phyloP scores from a whole-genome alignment of 148 eudicot genomes.

The Rhododendron williamsianum region DNA sequence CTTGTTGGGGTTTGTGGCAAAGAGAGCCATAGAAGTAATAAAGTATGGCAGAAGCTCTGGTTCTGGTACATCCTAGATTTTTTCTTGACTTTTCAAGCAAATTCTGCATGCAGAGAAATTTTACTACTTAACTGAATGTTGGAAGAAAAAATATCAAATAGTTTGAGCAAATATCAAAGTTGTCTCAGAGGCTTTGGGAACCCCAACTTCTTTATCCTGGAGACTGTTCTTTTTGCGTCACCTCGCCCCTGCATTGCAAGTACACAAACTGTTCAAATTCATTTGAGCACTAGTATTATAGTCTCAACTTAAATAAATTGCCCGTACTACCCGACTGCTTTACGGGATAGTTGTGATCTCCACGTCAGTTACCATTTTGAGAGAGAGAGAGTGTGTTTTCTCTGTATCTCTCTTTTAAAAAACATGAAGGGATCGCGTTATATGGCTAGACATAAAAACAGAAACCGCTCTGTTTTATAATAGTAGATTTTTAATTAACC shows the following conservation, averaged over 20 bases:
- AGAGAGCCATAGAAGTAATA: conserved; percentile 40
- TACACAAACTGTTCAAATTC: neutral
- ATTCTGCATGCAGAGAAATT: neutral
- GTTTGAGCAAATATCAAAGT: neutral
- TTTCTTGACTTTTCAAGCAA: neutral
- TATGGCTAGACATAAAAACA: no score
- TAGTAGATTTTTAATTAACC: neutral
- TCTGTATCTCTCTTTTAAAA: no score
- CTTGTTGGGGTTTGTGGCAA: conserved; percentile 45
- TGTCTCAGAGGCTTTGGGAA: neutral
- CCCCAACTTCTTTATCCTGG: neutral
- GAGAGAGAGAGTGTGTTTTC: no score
- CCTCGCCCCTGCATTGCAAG: neutral
- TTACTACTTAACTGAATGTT: neutral
- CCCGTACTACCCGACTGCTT: no score
- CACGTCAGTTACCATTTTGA: no score
- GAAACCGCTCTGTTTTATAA: no score
- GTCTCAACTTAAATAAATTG: no score
- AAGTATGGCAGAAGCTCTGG: conserved; percentile 81
- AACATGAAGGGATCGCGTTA: no score
- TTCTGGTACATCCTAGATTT: conserved; percentile 39
- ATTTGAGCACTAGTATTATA: neutral
- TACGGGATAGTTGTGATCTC: no score
- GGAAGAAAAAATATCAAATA: neutral
- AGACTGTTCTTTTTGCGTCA: neutral